Percentiles rank a stretch among this genome's conserved stretches.
phyloP scores from a whole-genome alignment of 441 rosid genomes.

The Adansonia grandidieri region DNA sequence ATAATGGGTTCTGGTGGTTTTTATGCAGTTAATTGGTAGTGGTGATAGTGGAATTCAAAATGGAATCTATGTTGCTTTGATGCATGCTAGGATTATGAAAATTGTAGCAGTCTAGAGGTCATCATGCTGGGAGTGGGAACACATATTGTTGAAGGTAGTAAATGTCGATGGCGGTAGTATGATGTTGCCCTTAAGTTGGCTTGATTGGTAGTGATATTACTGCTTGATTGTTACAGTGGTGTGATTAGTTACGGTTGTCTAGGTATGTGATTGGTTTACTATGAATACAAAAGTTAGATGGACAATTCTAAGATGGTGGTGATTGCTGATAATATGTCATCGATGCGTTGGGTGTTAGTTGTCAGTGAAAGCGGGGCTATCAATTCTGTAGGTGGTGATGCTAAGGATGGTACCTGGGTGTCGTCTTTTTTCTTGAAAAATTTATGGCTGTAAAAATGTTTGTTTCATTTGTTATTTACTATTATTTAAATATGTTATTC shows the following conservation, averaged over 20 bases:
- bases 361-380: conserved; percentile 1
- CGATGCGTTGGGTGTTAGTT: background rate
- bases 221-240: background rate
- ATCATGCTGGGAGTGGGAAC: conserved; percentile 3
- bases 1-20: background rate
- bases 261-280: background rate
- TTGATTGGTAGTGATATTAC: conserved; percentile 4
- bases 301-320: background rate
- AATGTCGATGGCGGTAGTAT: conserved; percentile 6
- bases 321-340: background rate
- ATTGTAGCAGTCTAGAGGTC: background rate
- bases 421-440: background rate
- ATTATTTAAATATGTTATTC: background rate
- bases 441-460: background rate
- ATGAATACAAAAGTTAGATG: background rate
- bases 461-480: background rate
- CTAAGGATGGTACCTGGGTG: conserved; percentile 2
- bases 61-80: background rate
- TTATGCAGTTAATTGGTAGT: conserved; percentile 5
- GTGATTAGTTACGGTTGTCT: background rate
- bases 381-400: background rate
- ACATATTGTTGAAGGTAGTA: background rate
- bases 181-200: conserved; percentile 5
- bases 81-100: conserved; percentile 5
- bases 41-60: background rate